Percentiles rank a stretch among this genome's conserved stretches.
Conservation (phyloP, 2,329 filamentous ascomycete species). For the Ophiosphaerella herpotricha region DNA sequence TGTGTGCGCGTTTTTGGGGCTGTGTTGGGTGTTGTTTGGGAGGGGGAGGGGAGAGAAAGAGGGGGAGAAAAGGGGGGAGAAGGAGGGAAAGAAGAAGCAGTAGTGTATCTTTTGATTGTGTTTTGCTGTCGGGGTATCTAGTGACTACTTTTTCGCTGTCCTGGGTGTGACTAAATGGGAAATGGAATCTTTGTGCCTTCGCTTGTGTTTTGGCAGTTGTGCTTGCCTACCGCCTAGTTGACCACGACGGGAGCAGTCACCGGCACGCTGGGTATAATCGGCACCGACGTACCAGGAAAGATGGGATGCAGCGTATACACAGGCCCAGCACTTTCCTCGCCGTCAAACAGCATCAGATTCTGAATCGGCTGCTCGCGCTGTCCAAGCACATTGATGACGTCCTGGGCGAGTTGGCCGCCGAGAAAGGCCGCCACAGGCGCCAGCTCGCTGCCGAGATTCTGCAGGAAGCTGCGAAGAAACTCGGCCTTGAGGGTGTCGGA, state of each 20-base stretch:
- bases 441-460: slow-evolving; percentile 83
- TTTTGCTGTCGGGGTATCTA: slow-evolving; percentile 7
- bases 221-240: slow-evolving; percentile 4
- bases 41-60: slow-evolving; percentile 6
- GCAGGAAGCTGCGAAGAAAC: slow-evolving; percentile 81
- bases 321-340: slow-evolving; percentile 74
- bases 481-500: slow-evolving; percentile 55
- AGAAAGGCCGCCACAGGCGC: slow-evolving; percentile 86
- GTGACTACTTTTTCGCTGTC: neutral
- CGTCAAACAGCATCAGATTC: slow-evolving; percentile 92
- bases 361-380: slow-evolving; percentile 92
- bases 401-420: slow-evolving; percentile 88
- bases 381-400: slow-evolving; percentile 95
- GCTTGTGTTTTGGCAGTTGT: neutral
- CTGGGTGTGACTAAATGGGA: too few species aligned
- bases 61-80: slow-evolving; percentile 8
- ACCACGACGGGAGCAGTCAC: slow-evolving; percentile 26
- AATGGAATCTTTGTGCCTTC: too few species aligned
- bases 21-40: slow-evolving; percentile 49
- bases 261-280: slow-evolving; percentile 27
- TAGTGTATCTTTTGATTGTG: slow-evolving; percentile 3
- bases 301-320: slow-evolving; percentile 82
- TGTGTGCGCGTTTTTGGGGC: slow-evolving; percentile 50
- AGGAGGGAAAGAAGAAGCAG: slow-evolving; percentile 29
- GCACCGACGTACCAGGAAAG: slow-evolving; percentile 43